A percentile compares a stretch with the other conserved stretches of the same genome.
These are phyloP conservation scores for Colletotrichum spaethianum DNA, from an alignment of 2,329 filamentous ascomycete species.

Conservation along the genomic window DNA sequence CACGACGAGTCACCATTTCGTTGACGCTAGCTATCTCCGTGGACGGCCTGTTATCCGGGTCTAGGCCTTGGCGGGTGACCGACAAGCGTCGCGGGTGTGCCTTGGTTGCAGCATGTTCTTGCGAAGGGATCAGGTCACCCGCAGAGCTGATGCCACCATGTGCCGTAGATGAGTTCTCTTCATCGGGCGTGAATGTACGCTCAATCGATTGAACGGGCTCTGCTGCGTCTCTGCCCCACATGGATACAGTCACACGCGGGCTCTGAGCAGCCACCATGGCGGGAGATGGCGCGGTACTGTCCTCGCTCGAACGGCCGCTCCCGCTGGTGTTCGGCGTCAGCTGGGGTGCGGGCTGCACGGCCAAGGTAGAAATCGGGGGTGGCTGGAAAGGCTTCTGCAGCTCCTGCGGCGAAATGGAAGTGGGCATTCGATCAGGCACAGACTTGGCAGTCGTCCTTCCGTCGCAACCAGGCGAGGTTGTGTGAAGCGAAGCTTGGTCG, in stretches of 20 bases:
- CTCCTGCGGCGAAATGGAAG: conserved; percentile 59
- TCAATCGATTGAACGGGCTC: conserved; percentile 56
- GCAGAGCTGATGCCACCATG: conserved; percentile 53
- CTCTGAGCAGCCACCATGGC: conserved; percentile 63
- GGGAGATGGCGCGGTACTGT: conserved; percentile 57
- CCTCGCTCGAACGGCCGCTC: conserved; percentile 66
- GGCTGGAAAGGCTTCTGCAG: conserved; percentile 58
- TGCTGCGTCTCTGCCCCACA: conserved; percentile 63
- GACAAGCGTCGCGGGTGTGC: conserved; percentile 50
- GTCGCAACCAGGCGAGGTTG: conserved; percentile 58
- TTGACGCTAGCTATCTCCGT: conserved; percentile 65
- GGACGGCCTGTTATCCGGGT: conserved; percentile 59
- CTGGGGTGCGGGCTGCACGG: conserved; percentile 52
- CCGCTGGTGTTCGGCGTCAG: conserved; percentile 66
- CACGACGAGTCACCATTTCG: conserved; percentile 59
- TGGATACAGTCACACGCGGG: conserved; percentile 69
- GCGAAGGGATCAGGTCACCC: conserved; percentile 55
- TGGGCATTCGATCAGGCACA: conserved; percentile 45
- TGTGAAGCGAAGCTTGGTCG: conserved; percentile 63
- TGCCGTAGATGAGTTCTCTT: conserved; percentile 53
- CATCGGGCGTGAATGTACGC: conserved; percentile 52
- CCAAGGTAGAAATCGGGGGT: conserved; percentile 48
- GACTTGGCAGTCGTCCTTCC: conserved; percentile 46
- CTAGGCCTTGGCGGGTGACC: conserved; percentile 62
- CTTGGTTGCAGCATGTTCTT: conserved; percentile 38